Evolutionary conservation across 805 yeast genomes (phyloP), one percentile per base, ranked within the genome.

Genomic region (Yamadazyma philogaea): DNA sequence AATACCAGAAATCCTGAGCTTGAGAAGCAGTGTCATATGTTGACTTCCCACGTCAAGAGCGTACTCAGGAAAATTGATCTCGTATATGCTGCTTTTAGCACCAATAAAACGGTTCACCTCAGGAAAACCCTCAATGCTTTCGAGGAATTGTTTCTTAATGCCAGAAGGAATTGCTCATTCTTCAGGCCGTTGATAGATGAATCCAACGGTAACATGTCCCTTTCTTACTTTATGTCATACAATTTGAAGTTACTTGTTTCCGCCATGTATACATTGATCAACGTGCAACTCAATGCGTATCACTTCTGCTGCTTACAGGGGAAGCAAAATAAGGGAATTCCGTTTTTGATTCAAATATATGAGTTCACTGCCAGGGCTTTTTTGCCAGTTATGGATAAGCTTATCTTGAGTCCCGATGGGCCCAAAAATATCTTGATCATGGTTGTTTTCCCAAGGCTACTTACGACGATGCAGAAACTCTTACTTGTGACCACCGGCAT

Each of bases 281-380:
- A 34, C 16, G 21, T 14, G 7, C 12, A 18, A 19, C 28, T 34
- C 30, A 22, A 22, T 19, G 37, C 37, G 16, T 64, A 63, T 39
- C 48, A 64, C 11, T 66, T 68, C 45, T 72, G 68, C 41, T 74
- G 72, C 44, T 38, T 45, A n/a, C 44, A 48, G 7, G 47, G 48
- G 0, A 57, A 69, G 24, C 39, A 53, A 4, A 57, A 54, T 2
- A 56, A 63, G 30, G 60, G 71, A 0, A 66, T 61, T 40, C 57
- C 60, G 30, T 66, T 59, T 42, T 45, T 67, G 22, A 60, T 58
- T 26, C 64, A 61, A 39, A 49, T 65, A 2, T 22, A 52, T 34
- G 56, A 53, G 7, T 30, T 68, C 4, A 31, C 64, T 16, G 55
- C 46, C 30, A 45, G 51, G 6, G 49, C 55, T 18, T 43, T 66